Conservation (phyloP, 495 filamentous ascomycete species). For the Neurospora intermedia region DNA sequence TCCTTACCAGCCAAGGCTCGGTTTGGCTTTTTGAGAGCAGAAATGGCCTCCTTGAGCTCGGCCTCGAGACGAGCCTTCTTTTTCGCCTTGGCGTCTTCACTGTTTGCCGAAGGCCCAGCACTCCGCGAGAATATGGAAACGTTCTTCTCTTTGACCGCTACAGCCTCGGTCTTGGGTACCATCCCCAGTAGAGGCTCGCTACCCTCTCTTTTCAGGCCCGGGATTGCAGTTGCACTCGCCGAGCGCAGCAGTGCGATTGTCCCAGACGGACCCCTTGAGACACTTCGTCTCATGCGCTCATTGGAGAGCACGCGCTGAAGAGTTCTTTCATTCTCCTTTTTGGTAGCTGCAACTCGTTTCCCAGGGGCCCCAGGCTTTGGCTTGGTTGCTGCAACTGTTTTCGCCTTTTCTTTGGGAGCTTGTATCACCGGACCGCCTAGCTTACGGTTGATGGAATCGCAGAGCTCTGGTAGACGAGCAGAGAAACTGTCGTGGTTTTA, state of each 20-base stretch:
- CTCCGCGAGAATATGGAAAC: slow-evolving; percentile 14
- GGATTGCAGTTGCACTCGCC: slow-evolving; percentile 49
- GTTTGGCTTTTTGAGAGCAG: slow-evolving; percentile 77
- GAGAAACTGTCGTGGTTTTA: slow-evolving; percentile 47
- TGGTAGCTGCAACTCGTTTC: slow-evolving; percentile 38
- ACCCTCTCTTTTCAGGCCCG: slow-evolving; percentile 51
- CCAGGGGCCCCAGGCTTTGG: slow-evolving; percentile 45
- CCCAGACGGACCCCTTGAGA: slow-evolving; percentile 40
- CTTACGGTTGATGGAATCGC: slow-evolving; percentile 71
- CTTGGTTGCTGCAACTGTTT: slow-evolving; percentile 23
- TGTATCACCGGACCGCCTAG: slow-evolving; percentile 64
- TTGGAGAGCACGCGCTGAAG: slow-evolving; percentile 66
- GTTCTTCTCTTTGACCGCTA: slow-evolving; percentile 26
- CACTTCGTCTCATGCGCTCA: slow-evolving; percentile 42
- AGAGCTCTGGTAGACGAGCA: slow-evolving; percentile 70
- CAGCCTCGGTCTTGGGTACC: slow-evolving; percentile 35
- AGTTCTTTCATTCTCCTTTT: slow-evolving; percentile 47
- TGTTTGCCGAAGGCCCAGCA: slow-evolving; percentile 9
- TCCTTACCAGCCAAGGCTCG: slow-evolving; percentile 64
- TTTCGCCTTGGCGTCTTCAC: slow-evolving; percentile 50
- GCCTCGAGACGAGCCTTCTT: slow-evolving; percentile 69
- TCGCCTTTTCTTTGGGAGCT: slow-evolving; percentile 43
- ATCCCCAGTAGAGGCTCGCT: slow-evolving; percentile 48
- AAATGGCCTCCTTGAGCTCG: slow-evolving; percentile 75
- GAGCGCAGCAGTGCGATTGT: slow-evolving; percentile 55